Evolutionary conservation across 768 basidiomycete species (phyloP).

Genomic region (Mycena alexandri): DNA sequence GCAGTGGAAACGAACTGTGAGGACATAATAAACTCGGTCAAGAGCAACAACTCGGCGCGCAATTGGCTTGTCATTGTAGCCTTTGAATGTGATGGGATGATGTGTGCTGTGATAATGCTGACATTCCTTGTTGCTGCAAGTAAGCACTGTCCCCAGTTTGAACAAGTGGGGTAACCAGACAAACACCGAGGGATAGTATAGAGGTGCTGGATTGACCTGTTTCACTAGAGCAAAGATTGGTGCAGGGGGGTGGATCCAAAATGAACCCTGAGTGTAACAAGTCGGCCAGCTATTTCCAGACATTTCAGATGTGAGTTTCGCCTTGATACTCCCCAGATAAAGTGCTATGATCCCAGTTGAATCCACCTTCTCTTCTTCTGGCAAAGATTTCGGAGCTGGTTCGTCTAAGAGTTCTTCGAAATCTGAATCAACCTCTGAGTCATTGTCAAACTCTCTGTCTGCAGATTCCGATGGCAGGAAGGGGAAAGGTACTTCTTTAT

Average conservation of each 20-base stretch:
- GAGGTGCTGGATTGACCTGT: neutral
- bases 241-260: constrained; percentile 7
- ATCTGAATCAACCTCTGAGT: no score
- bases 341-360: no score
- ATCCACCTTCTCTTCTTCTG: no score
- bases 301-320: no score
- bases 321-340: no score
- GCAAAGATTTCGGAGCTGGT: no score
- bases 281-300: no score
- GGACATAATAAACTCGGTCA: constrained; percentile 34
- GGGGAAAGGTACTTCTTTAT: no score
- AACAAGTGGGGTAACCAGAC: constrained; percentile 4
- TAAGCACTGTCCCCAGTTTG: neutral
- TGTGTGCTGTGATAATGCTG: neutral
- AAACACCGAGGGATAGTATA: constrained; percentile 10
- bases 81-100: constrained; percentile 19
- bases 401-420: no score
- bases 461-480: no score
- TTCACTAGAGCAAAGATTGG: constrained; percentile 6
- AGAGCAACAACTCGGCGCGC: constrained; percentile 35
- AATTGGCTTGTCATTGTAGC: constrained; percentile 37
- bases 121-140: neutral
- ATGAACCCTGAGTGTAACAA: constrained; percentile 3
- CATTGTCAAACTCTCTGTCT: no score
- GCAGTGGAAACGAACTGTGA: constrained; percentile 34